Percentiles rank a stretch among this genome's conserved stretches.
phyloP scores from a whole-genome alignment of 441 rosid species.

The Manihot esculenta region DNA sequence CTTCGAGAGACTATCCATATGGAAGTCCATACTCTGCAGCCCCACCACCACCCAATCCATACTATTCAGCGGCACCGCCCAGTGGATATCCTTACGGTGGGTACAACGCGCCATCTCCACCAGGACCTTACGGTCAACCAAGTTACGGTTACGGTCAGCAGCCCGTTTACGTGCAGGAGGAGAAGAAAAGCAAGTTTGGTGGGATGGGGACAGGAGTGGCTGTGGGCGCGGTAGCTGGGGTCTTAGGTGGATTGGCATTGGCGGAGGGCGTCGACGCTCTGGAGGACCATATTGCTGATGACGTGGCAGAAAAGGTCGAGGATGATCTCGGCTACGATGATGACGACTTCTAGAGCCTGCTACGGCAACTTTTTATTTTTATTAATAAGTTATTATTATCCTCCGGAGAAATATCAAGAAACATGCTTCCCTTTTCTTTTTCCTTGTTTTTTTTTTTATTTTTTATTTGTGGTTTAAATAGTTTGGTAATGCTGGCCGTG shows the following conservation, averaged over 20 bases:
- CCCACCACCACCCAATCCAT: slow-evolving; percentile 20
- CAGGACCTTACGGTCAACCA: slow-evolving; percentile 28
- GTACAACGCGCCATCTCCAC: slow-evolving; percentile 28
- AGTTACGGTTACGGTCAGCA: slow-evolving; percentile 23
- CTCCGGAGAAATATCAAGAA: not conserved
- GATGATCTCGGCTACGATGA: slow-evolving; percentile 49
- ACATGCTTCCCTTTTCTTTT: no score
- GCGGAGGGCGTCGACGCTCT: slow-evolving; percentile 58
- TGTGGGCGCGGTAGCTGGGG: slow-evolving; percentile 79
- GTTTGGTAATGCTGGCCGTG: no score
- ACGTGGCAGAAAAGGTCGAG: slow-evolving; percentile 62
- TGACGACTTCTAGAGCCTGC: slow-evolving; percentile 24
- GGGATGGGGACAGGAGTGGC: slow-evolving; percentile 87
- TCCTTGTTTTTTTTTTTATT: no score
- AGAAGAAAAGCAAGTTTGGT: slow-evolving; percentile 66
- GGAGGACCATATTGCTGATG: slow-evolving; percentile 64
- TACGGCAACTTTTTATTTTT: not conserved
- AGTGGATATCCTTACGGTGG: slow-evolving; percentile 27
- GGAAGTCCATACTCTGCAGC: slow-evolving; percentile 23
- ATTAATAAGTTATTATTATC: no score
- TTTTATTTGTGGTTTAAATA: no score
- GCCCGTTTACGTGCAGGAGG: slow-evolving; percentile 30
- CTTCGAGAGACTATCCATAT: slow-evolving; percentile 29
- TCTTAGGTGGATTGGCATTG: slow-evolving; percentile 65
- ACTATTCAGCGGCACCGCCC: slow-evolving; percentile 18